Conservation (phyloP, 805 yeast species). For the Yarrowia sp. region DNA sequence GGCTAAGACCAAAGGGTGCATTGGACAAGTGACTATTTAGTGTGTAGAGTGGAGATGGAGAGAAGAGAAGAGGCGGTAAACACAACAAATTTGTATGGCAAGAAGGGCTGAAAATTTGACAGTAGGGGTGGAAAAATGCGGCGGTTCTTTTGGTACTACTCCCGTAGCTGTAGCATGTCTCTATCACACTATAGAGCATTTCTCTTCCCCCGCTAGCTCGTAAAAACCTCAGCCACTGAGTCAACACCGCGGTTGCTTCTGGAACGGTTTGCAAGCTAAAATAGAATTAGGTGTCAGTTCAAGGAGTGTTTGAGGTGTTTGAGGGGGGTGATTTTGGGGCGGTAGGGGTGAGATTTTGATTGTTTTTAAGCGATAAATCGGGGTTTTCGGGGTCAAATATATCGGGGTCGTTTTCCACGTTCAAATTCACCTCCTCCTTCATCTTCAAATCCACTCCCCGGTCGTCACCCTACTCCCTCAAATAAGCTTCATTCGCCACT, state of each 20-base stretch:
- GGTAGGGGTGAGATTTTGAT: not conserved
- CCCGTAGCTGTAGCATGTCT: no score
- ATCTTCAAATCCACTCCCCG: not conserved
- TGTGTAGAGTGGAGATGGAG: not conserved
- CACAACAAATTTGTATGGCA: no score
- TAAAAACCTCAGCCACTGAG: constrained; percentile 24
- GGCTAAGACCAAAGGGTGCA: not conserved
- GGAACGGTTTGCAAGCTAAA: constrained; percentile 14
- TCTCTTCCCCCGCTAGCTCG: not conserved
- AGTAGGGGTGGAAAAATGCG: no score
- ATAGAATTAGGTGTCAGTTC: not conserved
- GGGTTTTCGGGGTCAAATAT: not conserved
- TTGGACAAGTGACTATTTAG: not conserved
- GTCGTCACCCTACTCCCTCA: not conserved
- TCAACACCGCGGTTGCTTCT: constrained; percentile 21
- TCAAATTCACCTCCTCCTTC: no score
- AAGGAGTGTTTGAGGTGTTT: not conserved
- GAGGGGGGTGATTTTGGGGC: not conserved
- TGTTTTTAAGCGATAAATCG: not conserved
- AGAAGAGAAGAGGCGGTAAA: not conserved
- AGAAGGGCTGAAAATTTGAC: no score
- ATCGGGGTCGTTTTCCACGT: not conserved
- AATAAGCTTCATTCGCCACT: constrained; percentile 30
- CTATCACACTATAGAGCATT: not conserved
- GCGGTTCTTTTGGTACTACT: no score